Base-by-base conservation (phyloP, 108 stramenopile genomes). In the Cyclostephanos invisitatus region DNA sequence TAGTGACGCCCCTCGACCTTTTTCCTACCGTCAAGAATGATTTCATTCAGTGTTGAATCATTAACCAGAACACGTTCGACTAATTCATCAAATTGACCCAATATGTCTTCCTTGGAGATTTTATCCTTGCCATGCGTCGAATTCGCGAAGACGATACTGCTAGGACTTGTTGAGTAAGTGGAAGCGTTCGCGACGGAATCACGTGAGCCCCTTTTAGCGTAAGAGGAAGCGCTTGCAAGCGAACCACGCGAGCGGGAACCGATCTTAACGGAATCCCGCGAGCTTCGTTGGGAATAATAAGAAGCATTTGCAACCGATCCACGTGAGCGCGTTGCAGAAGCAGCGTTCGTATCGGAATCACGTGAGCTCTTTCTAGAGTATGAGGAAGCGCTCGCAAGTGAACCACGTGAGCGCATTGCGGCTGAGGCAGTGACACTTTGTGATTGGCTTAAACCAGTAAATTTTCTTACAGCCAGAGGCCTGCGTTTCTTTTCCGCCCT, bases 31-130 rank as follows among this genome's bases (percentile, higher is more conserved):
- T 77, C 76, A 6, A 77, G 62, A 21, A 68, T 24, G 5, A 77
- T 48, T 57, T 62, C 17, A n/a, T 44, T 77, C 24, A 77, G 55
- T 11, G 62, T 49, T 46, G 68, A 68, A 58, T 69, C 63, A 65
- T 70, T 70, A 35, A 46, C 62, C 22, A 38, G 14, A 32, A 68
- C 48, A 15, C 63, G 68, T 49, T 21, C 68, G 20, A 65, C 64
- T n/a, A 70, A 70, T 2, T 59, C 56, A 25, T 68, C 50, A 29
- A 57, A 77, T n/a, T 57, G 51, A 7, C 51, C 20, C 51, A 53
- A 7, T 53, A 20, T 53, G 22, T n/a, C 7, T 53, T 53, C 22
- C 20, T 5, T 24, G 7, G 51, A n/a, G 14, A 0, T n/a, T 53
- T 53, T 18, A 6, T 44, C 62, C 17, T 38, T n/a, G 15, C 42